Evolutionary conservation across 2,329 filamentous ascomycete species (phyloP).

Genomic region (Ampelomyces quisqualis): DNA sequence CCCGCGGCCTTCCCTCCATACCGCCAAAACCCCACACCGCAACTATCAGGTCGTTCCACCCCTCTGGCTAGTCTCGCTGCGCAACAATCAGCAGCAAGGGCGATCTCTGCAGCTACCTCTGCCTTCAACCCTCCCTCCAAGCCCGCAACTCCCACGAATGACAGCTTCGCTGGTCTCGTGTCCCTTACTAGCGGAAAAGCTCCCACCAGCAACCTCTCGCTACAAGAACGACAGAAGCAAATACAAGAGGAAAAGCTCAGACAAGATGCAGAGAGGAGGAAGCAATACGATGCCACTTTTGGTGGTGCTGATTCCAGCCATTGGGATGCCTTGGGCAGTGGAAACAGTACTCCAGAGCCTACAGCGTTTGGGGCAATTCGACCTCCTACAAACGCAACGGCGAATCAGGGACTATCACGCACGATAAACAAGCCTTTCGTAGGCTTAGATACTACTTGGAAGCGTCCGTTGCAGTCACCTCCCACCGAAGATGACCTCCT

Average conservation of each 20-base stretch:
- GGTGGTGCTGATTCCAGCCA: slow-evolving; percentile 67
- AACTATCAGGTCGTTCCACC: slow-evolving; percentile 45
- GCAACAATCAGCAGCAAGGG: slow-evolving; percentile 45
- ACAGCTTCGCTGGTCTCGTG: slow-evolving; percentile 78
- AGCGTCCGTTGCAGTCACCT: slow-evolving; percentile 30
- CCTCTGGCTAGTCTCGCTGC: slow-evolving; percentile 41
- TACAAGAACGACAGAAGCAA: slow-evolving; percentile 65
- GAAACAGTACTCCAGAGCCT: slow-evolving; percentile 52
- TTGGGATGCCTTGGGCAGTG: slow-evolving; percentile 70
- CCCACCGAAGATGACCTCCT: slow-evolving; percentile 60
- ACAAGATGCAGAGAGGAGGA: slow-evolving; percentile 73
- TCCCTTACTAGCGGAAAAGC: slow-evolving; percentile 61
- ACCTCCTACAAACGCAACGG: slow-evolving; percentile 23
- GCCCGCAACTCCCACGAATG: slow-evolving; percentile 53
- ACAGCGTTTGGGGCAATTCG: slow-evolving; percentile 26
- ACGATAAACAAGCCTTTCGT: slow-evolving; percentile 45
- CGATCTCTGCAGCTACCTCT: slow-evolving; percentile 37
- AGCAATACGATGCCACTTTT: slow-evolving; percentile 73
- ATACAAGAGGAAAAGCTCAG: slow-evolving; percentile 75
- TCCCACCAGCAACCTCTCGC: slow-evolving; percentile 66
- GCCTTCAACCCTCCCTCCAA: slow-evolving; percentile 54
- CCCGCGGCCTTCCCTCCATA: slow-evolving; percentile 38
- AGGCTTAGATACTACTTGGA: slow-evolving; percentile 34
- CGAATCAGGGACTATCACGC: slow-evolving; percentile 32
- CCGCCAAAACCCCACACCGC: slow-evolving; percentile 43